These are phyloP conservation scores for Thelonectria olida DNA, from an alignment of 2,329 filamentous ascomycete species.

Conservation along the genomic window DNA sequence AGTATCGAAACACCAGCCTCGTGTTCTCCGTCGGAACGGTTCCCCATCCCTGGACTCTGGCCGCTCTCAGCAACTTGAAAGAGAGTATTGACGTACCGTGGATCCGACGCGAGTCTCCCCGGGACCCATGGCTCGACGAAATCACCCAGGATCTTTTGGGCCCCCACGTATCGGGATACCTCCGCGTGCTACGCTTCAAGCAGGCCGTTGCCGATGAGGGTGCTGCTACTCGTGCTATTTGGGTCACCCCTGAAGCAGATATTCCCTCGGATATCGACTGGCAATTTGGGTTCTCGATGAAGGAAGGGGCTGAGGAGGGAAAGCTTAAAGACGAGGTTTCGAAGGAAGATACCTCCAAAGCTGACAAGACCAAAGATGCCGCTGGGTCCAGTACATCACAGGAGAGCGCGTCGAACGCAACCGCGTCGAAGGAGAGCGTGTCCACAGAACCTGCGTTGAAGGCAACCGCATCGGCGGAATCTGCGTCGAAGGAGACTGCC, in stretches of 20 bases:
- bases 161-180: slow-evolving; percentile 65
- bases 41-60: slow-evolving; percentile 89
- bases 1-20: slow-evolving; percentile 76
- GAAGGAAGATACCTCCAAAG: slow-evolving; percentile 42
- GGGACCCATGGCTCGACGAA: slow-evolving; percentile 81
- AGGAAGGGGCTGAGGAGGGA: slow-evolving; percentile 22
- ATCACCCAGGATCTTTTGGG: slow-evolving; percentile 77
- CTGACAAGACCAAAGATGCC: slow-evolving; percentile 13
- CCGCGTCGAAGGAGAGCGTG: background rate
- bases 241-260: slow-evolving; percentile 77
- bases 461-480: too few relatives aligned
- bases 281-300: slow-evolving; percentile 85
- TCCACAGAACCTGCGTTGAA: background rate
- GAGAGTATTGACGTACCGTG: slow-evolving; percentile 69
- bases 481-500: background rate
- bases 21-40: slow-evolving; percentile 87
- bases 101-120: slow-evolving; percentile 73
- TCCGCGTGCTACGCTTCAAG: slow-evolving; percentile 80
- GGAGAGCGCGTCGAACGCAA: background rate
- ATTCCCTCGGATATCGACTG: slow-evolving; percentile 82
- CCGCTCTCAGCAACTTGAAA: slow-evolving; percentile 71
- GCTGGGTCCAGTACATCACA: background rate
- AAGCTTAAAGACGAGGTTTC: slow-evolving; percentile 20
- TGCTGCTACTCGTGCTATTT: slow-evolving; percentile 73
- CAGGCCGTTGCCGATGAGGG: slow-evolving; percentile 78